Base-by-base conservation (phyloP, 768 basidiomycete genomes). In the Porpolomopsis calyptriformis region DNA sequence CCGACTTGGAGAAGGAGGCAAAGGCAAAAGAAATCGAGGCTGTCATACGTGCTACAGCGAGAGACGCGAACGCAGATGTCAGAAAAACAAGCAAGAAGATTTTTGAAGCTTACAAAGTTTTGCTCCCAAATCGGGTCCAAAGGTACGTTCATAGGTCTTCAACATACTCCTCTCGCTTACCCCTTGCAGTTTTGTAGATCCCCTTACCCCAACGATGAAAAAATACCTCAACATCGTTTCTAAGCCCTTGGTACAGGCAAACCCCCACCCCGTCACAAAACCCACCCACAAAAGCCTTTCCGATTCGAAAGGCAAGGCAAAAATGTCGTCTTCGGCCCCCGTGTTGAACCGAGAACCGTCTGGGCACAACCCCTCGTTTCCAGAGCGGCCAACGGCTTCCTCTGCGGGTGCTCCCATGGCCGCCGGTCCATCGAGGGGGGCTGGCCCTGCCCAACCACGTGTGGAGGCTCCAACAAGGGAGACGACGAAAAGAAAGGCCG, bases 61-160 rank as follows among this genome's bases (percentile, higher is more conserved):
- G 75, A 23, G 89, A 92, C 60, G 75, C 85, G 4, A 84, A 72
- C 55, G 78, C 80, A 20, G 87, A 88, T 40, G 74, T 89, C 23
- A 70, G 89, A 52, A 83, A 78, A 57, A 60, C 76, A 7, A 76
- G 78, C 49, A 76, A 77, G 56, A 73, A 80, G 53, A 65, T 90
- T 3, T 92, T 85, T 55, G 83, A 80, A 48, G 81, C 78, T 0
- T 91, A 90, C 60, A 78, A 77, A 50, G 62, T 78, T 2, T 60
- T 89, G 24, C 67, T 89, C 37, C 87, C 89, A 3, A 59, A 61
- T 18, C 70, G 87, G 37, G 71, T 90, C 3, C 76, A 80, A 22
- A 73, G 64, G 89, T 89, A 56, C 24, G 54, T 50, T 22, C 12
- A 43, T 23, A 10, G n/a, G 4, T 53, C 16, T 19, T 26, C 18